These are phyloP conservation scores for Phytophthora pluvialis DNA, from an alignment of 352 stramenopile genomes.

Conservation along the genomic window DNA sequence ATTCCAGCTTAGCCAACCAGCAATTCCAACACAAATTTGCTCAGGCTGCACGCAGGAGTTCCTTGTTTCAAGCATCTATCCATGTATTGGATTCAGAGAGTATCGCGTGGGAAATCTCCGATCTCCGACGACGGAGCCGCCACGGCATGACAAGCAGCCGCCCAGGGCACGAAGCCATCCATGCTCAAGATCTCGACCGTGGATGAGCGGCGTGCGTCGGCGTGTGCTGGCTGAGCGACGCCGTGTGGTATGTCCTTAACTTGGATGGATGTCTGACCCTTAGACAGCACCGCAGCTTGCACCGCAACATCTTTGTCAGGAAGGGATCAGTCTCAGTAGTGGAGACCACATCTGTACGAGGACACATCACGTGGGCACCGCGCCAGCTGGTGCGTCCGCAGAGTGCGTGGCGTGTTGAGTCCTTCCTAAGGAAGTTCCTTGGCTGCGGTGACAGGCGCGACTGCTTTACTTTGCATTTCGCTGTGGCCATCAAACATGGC, in stretches of 20 bases:
- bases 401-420: conserved; percentile 24
- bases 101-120: no score
- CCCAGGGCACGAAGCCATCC: no score
- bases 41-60: no score
- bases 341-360: conserved; percentile 22
- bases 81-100: no score
- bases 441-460: conserved; percentile 1
- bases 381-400: conserved; percentile 19
- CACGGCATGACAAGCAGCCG: no score
- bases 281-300: neutral
- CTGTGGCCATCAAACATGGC: conserved; percentile 18
- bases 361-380: conserved; percentile 33
- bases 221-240: neutral
- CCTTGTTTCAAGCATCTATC: no score
- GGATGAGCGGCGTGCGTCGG: neutral
- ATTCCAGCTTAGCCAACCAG: no score
- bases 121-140: neutral
- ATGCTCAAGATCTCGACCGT: neutral
- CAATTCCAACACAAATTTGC: no score
- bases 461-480: conserved; percentile 26
- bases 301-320: neutral
- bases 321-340: conserved; percentile 5
- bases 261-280: neutral
- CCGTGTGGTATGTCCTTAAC: neutral
- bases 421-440: no score